phyloP scores from a whole-genome alignment of 805 yeast genomes.

The Ogataea saltuana region DNA sequence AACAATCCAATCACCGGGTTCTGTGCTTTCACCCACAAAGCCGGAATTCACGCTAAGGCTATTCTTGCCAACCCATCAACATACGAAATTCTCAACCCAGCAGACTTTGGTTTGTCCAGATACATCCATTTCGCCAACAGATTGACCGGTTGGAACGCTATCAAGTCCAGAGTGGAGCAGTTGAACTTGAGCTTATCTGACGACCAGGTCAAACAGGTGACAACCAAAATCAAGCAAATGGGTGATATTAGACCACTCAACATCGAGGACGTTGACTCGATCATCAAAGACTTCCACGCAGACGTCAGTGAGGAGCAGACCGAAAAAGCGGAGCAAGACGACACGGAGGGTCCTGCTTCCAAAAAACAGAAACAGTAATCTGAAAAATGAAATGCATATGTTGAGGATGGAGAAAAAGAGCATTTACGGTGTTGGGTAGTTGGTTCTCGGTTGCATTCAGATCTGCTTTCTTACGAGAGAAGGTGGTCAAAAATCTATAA shows the following conservation, averaged over 20 bases:
- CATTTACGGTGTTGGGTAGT: conserved; percentile 4
- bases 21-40: conserved; percentile 66
- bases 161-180: conserved; percentile 61
- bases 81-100: conserved; percentile 58
- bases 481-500: conserved; percentile 1
- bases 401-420: conserved; percentile 5
- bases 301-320: conserved; percentile 36
- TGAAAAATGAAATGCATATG: conserved; percentile 5
- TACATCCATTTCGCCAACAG: conserved; percentile 62
- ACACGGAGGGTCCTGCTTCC: conserved; percentile 31
- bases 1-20: conserved; percentile 65
- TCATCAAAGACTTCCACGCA: conserved; percentile 55
- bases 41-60: conserved; percentile 65
- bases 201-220: conserved; percentile 58
- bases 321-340: conserved; percentile 25
- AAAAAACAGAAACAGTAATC: conserved; percentile 38
- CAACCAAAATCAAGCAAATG: conserved; percentile 53
- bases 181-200: conserved; percentile 56
- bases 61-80: conserved; percentile 65
- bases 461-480: conserved; percentile 5
- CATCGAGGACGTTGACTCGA: conserved; percentile 62
- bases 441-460: background rate
- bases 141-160: conserved; percentile 65
- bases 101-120: conserved; percentile 61
- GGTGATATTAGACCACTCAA: conserved; percentile 62